Evolutionary conservation across 176 grass and related monocot species (phyloP).

Genomic region (Musa beccarii): DNA sequence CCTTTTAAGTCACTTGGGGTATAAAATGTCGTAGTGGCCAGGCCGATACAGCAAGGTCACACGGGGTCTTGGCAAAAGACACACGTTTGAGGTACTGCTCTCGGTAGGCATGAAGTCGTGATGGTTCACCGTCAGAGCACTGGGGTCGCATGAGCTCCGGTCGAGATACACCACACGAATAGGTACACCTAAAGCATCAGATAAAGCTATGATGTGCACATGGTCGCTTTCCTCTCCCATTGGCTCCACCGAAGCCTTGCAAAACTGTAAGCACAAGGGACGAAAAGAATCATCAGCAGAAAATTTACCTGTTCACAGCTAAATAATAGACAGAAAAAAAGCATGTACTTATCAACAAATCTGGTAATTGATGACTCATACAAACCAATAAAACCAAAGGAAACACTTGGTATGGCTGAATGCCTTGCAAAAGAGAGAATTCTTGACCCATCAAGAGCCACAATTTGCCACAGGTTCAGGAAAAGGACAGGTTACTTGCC

Average conservation of each 20-base stretch:
- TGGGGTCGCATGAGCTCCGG: constrained; percentile 48
- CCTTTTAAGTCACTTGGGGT: constrained; percentile 42
- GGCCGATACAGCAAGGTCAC: constrained; percentile 85
- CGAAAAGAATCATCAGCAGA: not conserved
- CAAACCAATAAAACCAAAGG: too few species aligned
- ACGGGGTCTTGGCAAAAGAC: constrained; percentile 36
- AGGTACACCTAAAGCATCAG: constrained; percentile 78
- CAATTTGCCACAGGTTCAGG: too few species aligned
- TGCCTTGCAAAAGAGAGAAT: too few species aligned
- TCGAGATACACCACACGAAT: constrained; percentile 93
- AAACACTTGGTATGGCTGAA: too few species aligned
- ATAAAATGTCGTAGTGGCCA: constrained; percentile 95
- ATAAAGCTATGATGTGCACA: constrained; percentile 85
- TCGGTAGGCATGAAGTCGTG: constrained; percentile 72
- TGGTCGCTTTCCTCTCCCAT: constrained; percentile 98
- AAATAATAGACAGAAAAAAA: not conserved
- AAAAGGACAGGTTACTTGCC: too few species aligned
- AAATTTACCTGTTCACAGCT: not conserved
- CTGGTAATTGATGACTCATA: too few species aligned
- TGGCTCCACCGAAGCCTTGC: constrained; percentile 74
- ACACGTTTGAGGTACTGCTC: constrained; percentile 7
- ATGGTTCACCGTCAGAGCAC: constrained; percentile 46
- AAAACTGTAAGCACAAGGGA: constrained; percentile 50
- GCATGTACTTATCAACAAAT: not conserved
- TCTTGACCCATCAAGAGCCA: too few species aligned